phyloP scores from a whole-genome alignment of 352 stramenopile species.

The Pythium oligandrum region DNA sequence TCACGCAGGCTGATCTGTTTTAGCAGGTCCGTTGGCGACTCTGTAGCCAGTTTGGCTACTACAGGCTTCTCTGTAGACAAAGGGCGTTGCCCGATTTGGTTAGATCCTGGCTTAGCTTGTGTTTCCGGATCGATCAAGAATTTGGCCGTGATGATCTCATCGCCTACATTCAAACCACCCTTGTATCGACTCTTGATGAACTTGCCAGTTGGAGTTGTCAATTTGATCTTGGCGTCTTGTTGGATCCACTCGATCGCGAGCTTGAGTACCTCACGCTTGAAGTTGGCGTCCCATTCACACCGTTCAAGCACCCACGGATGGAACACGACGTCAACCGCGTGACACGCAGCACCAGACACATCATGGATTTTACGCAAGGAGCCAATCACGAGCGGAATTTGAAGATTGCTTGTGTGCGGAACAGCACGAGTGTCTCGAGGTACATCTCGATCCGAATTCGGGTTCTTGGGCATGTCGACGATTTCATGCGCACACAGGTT shows the following conservation, averaged over 20 bases:
- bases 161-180: constrained; percentile 46
- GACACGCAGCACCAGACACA: constrained; percentile 32
- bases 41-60: constrained; percentile 23
- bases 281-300: constrained; percentile 65
- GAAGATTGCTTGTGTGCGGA: constrained; percentile 65
- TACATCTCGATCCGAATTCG: constrained; percentile 56
- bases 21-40: constrained; percentile 44
- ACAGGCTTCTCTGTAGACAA: background rate
- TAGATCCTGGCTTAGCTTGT: constrained; percentile 3
- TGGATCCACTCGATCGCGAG: constrained; percentile 77
- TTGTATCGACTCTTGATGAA: constrained; percentile 87
- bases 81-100: background rate
- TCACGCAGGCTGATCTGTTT: constrained; percentile 38
- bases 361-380: constrained; percentile 49
- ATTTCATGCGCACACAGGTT: constrained; percentile 74
- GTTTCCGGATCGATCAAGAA: constrained; percentile 49
- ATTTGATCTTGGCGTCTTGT: constrained; percentile 39
- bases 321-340: constrained; percentile 71
- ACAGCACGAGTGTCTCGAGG: constrained; percentile 53
- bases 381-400: constrained; percentile 71
- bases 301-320: constrained; percentile 74
- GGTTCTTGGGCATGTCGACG: constrained; percentile 71
- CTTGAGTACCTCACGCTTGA: constrained; percentile 81
- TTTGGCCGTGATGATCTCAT: constrained; percentile 72
- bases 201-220: constrained; percentile 38